A percentile compares a stretch with the other conserved stretches of the same genome.
phyloP scores from a whole-genome alignment of 805 yeast species.

The Groenewaldozyma salmanticensis region DNA sequence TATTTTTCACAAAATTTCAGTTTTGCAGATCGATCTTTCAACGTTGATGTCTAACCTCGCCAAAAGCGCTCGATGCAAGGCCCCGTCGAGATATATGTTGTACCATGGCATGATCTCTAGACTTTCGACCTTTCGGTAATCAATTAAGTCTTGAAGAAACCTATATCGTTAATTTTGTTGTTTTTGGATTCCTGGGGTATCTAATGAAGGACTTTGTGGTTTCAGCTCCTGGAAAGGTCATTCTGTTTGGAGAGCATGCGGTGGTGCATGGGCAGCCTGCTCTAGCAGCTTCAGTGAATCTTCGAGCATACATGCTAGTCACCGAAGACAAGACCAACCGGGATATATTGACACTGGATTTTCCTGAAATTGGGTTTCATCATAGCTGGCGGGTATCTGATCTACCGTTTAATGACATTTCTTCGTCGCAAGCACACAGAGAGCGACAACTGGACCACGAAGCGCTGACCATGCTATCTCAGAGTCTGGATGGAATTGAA shows the following conservation, averaged over 20 bases:
- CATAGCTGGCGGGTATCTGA: constrained; percentile 53
- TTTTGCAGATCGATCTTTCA: neutral
- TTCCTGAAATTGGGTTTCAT: constrained; percentile 70
- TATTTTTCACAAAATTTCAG: neutral
- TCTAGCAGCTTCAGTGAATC: constrained; percentile 85
- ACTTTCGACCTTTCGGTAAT: neutral
- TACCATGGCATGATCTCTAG: too few species aligned
- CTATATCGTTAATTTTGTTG: too few species aligned
- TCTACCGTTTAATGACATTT: constrained; percentile 35
- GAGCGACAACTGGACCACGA: constrained; percentile 1
- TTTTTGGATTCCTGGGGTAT: too few species aligned
- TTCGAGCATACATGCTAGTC: constrained; percentile 73
- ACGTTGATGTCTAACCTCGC: too few species aligned
- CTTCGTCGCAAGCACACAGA: neutral
- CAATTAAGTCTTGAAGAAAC: too few species aligned
- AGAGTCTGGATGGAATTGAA: constrained; percentile 29
- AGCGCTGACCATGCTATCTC: constrained; percentile 7
- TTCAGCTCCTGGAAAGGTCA: constrained; percentile 95
- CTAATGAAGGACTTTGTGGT: constrained; percentile 43
- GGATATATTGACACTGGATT: constrained; percentile 50
- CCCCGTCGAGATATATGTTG: too few species aligned
- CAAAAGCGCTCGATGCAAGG: neutral
- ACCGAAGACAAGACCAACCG: constrained; percentile 31
- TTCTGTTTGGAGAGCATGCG: constrained; percentile 93
- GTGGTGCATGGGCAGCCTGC: constrained; percentile 93